Base-by-base conservation (phyloP, 2,329 filamentous ascomycete species). In the Periconia digitata region DNA sequence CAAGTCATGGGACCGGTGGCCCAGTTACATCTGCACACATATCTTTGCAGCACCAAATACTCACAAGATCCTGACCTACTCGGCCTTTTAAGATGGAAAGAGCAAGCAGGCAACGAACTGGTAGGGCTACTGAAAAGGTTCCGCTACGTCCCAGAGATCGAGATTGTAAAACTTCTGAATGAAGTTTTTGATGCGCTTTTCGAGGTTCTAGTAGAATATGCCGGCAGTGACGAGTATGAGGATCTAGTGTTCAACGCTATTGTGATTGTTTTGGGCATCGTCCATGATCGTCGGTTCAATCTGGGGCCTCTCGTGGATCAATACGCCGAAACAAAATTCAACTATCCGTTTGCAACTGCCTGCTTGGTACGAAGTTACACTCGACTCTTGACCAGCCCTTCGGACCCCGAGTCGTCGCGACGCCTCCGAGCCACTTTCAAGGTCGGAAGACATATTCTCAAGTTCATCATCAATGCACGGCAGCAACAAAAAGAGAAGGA, bases 131-230 rank as follows among this genome's bases (percentile, higher is more conserved):
- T 99, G 36, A 87, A 88, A 66, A 86, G 92, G 57, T 83, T 97
- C 41, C 85, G 92, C 17, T 97, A 97, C 58, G 92, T 99, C 0
- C 89, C 94, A 0, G 94, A 99, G 68, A 96, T 97, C 47, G 95
- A 99, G 72, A 89, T 99, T 27, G 94, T 99, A 53, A 99, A 97
- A 75, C 81, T 97, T 36, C 76, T 97, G 7, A 87, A 83, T 54
- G 88, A 95, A 60, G 91, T 97, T 1, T 86, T 99, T 44, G 90
- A 96, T 69, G 85, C 90, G 0, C 81, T 99, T 1, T 99, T 99
- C 66, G 87, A 90, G 6, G 91, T 96, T 22, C 77, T 97, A 22
- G 89, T 95, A 23, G 91, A 96, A 59, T 86, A 95, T 63, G 85
- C 90, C n/a, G 90, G 90, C 8, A 90, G 90, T 56, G 90, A 95